These are phyloP conservation scores for Cryptococcus maquisensis DNA, from an alignment of 1,284 basidiomycete species.

Conservation along the genomic window DNA sequence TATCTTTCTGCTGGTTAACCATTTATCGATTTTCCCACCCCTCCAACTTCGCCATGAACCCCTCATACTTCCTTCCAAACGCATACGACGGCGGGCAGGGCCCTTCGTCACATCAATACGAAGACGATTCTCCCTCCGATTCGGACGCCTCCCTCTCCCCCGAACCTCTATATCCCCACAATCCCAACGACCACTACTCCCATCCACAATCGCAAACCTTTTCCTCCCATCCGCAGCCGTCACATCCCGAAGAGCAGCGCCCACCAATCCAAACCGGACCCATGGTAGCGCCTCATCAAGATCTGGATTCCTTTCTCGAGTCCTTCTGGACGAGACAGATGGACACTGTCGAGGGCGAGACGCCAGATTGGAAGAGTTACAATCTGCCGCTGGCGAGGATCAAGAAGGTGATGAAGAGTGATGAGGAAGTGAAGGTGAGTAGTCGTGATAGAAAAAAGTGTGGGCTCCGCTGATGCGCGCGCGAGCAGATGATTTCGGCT, in stretches of 20 bases:
- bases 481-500: slow-evolving; percentile 81
- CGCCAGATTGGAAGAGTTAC: slow-evolving; percentile 43
- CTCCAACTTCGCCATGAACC: slow-evolving; percentile 7
- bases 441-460: not conserved
- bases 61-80: slow-evolving; percentile 13
- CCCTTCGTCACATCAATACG: not conserved
- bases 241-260: not conserved
- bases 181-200: not conserved
- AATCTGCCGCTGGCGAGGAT: slow-evolving; percentile 66
- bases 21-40: not conserved
- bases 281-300: slow-evolving; percentile 40
- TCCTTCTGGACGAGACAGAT: slow-evolving; percentile 48
- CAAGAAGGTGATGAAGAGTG: slow-evolving; percentile 98
- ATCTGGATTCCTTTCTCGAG: slow-evolving; percentile 44
- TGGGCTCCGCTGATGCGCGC: no score
- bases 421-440: slow-evolving; percentile 87
- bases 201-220: not conserved
- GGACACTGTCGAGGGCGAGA: slow-evolving; percentile 44
- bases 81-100: slow-evolving; percentile 1
- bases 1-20: not conserved
- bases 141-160: slow-evolving; percentile 1
- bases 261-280: slow-evolving; percentile 16
- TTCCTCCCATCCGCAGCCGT: not conserved
- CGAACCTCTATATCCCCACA: not conserved
- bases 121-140: not conserved